These are phyloP conservation scores for Physaria fendleri DNA, from an alignment of 345 rosid species.

Conservation along the genomic window DNA sequence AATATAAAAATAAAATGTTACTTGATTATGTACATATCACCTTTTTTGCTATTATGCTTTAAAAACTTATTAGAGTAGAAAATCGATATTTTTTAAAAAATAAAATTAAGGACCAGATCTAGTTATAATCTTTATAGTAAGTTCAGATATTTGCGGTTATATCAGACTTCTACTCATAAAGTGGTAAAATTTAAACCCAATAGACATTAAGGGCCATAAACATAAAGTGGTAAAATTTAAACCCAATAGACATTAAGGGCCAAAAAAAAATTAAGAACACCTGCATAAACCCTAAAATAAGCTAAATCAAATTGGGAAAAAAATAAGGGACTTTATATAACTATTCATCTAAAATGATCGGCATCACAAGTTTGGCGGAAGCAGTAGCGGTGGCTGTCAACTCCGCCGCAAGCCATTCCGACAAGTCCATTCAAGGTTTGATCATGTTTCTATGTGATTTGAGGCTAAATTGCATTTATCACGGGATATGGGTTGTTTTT, in stretches of 20 bases:
- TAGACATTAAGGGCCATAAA: not conserved
- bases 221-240: not conserved
- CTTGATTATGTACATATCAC: too few species aligned
- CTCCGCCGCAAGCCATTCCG: conserved; percentile 69
- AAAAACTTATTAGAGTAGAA: too few species aligned
- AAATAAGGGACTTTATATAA: too few species aligned
- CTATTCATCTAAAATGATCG: too few species aligned
- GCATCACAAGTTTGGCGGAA: conserved; percentile 20
- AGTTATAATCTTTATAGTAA: too few species aligned
- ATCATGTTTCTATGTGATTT: not conserved
- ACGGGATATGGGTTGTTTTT: not conserved
- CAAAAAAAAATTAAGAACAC: not conserved
- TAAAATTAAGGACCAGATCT: too few species aligned
- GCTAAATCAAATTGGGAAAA: not conserved
- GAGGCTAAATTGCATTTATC: not conserved
- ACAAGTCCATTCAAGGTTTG: conserved; percentile 90
- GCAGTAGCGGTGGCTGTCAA: conserved; percentile 15
- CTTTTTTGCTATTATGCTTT: too few species aligned
- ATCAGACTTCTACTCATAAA: not conserved
- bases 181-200: not conserved
- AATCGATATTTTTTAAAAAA: too few species aligned
- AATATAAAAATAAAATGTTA: too few species aligned
- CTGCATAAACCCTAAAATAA: not conserved
- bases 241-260: not conserved
- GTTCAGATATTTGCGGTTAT: too few species aligned